Conservation (phyloP, 352 stramenopile genomes). For the Vaucheria bursata region DNA sequence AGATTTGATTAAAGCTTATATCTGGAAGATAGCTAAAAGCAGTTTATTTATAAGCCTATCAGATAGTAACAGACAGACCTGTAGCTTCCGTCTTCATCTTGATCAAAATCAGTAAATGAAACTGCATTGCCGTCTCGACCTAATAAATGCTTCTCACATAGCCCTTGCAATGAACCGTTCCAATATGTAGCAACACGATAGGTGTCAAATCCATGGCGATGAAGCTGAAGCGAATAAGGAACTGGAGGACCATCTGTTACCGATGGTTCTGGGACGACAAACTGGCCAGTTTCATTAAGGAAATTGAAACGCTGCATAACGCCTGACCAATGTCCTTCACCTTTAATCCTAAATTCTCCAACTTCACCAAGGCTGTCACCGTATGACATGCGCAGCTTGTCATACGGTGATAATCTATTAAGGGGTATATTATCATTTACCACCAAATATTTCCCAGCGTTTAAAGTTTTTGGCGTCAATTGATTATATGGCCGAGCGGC, state of each 20-base stretch:
- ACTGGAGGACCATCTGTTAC: background rate
- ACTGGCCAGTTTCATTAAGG: background rate
- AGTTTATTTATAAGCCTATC: too few species aligned
- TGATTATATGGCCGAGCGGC: background rate
- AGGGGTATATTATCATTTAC: background rate
- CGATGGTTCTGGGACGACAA: background rate
- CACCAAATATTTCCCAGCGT: background rate
- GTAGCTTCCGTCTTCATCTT: slow-evolving; percentile 5
- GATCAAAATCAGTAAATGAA: slow-evolving; percentile 5
- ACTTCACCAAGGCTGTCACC: background rate
- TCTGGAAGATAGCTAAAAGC: too few species aligned
- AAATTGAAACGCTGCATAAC: slow-evolving; percentile 10
- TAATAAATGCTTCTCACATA: background rate
- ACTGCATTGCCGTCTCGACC: background rate
- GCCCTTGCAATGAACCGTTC: background rate
- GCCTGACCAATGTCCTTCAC: slow-evolving; percentile 10
- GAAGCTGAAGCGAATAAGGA: background rate
- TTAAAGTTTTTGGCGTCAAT: background rate
- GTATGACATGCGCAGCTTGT: background rate
- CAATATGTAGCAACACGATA: slow-evolving; percentile 5
- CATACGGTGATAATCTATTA: background rate
- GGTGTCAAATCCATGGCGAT: slow-evolving; percentile 1
- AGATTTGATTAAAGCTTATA: too few species aligned
- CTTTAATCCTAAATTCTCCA: slow-evolving; percentile 9
- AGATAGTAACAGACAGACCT: too few species aligned